A percentile compares a stretch with the other conserved stretches of the same genome.
These are phyloP conservation scores for Coemansia sp. DNA, from an alignment of 192 early-diverging fungal species.

Conservation along the genomic window DNA sequence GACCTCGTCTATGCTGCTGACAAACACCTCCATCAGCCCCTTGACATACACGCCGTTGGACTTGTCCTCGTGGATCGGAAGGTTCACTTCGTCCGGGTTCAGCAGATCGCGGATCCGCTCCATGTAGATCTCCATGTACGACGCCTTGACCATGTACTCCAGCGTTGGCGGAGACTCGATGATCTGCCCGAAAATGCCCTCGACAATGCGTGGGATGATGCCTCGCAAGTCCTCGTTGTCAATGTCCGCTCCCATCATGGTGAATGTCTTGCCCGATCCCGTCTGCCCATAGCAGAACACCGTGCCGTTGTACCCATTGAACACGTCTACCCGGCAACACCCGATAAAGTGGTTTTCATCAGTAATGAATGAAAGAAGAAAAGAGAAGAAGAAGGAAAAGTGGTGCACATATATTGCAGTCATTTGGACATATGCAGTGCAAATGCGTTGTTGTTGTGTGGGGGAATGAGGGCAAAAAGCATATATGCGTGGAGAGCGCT, in stretches of 20 bases:
- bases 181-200: constrained; percentile 93
- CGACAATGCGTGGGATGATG: constrained; percentile 96
- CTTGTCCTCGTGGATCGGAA: constrained; percentile 98
- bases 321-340: constrained; percentile 66
- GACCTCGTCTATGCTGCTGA: constrained; percentile 91
- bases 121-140: constrained; percentile 99
- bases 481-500: neutral
- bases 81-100: constrained; percentile 79
- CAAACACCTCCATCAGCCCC: constrained; percentile 95
- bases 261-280: constrained; percentile 94
- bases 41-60: constrained; percentile 97
- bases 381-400: too few relatives aligned
- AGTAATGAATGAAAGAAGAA: too few relatives aligned
- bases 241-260: constrained; percentile 98
- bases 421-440: neutral
- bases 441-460: neutral
- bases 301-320: constrained; percentile 97
- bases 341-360: too few relatives aligned
- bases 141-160: constrained; percentile 98
- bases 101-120: constrained; percentile 97
- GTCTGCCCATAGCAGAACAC: constrained; percentile 99
- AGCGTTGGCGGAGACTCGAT: constrained; percentile 86
- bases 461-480: neutral
- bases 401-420: too few relatives aligned
- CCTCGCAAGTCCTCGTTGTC: constrained; percentile 89